Conservation (phyloP, 805 yeast genomes). For the Saccharomyces jurei region DNA sequence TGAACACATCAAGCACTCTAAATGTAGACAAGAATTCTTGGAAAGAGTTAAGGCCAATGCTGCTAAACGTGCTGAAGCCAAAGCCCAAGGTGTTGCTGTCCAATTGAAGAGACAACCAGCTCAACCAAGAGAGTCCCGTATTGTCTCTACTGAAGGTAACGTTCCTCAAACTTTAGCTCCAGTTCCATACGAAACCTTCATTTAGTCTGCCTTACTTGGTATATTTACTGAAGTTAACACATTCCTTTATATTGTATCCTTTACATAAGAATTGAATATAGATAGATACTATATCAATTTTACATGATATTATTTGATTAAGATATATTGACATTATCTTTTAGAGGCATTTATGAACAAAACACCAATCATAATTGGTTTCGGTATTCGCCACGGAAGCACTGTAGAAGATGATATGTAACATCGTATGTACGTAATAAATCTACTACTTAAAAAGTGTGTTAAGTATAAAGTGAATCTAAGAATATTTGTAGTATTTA, state of each 20-base stretch:
- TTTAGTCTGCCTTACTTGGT: conserved; percentile 44
- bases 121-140: conserved; percentile 90
- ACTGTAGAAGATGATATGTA: neutral
- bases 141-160: conserved; percentile 73
- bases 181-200: conserved; percentile 98
- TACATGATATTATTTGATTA: neutral
- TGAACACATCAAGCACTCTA: conserved; percentile 99
- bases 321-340: neutral
- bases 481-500: neutral
- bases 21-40: conserved; percentile 98
- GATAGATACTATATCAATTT: neutral
- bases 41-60: conserved; percentile 97
- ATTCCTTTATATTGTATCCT: neutral
- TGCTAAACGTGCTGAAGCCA: conserved; percentile 87
- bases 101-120: conserved; percentile 97
- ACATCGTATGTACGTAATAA: neutral
- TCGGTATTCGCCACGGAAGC: neutral
- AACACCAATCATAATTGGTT: neutral
- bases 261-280: neutral
- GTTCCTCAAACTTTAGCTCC: conserved; percentile 97
- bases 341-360: neutral
- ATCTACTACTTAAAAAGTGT: neutral
- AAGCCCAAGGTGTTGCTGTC: conserved; percentile 84
- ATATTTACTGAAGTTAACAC: neutral
- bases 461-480: neutral